Evolutionary conservation across 116 monocot species (phyloP).

Genomic region (Posidonia oceanica): DNA sequence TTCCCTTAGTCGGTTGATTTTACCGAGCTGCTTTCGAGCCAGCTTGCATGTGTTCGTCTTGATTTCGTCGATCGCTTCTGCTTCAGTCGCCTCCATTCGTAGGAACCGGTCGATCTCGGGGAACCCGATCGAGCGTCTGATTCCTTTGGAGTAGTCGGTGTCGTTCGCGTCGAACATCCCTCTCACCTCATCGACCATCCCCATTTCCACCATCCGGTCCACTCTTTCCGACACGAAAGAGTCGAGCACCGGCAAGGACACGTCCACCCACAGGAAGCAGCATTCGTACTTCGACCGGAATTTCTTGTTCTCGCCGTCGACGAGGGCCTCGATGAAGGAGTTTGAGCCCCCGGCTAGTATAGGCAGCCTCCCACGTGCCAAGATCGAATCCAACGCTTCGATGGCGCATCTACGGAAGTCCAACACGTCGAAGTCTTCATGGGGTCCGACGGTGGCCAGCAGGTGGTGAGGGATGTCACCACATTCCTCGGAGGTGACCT

Average conservation of each 20-base stretch:
- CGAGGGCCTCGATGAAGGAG: slow-evolving; percentile 17
- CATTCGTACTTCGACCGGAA: slow-evolving; percentile 12
- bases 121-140: slow-evolving; percentile 20
- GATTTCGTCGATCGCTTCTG: slow-evolving; percentile 19
- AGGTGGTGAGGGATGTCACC: slow-evolving; percentile 16
- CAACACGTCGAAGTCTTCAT: slow-evolving; percentile 12
- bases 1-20: slow-evolving; percentile 20
- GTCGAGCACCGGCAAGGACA: slow-evolving; percentile 10
- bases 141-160: slow-evolving; percentile 9
- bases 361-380: slow-evolving; percentile 10
- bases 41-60: slow-evolving; percentile 34
- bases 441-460: slow-evolving; percentile 8
- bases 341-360: slow-evolving; percentile 27
- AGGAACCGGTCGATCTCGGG: slow-evolving; percentile 18
- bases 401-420: slow-evolving; percentile 11
- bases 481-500: slow-evolving; percentile 15
- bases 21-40: slow-evolving; percentile 20
- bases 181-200: slow-evolving; percentile 14
- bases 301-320: slow-evolving; percentile 8
- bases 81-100: slow-evolving; percentile 6
- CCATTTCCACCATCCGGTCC: slow-evolving; percentile 13
- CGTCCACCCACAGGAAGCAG: slow-evolving; percentile 25
- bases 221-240: slow-evolving; percentile 16
- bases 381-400: slow-evolving; percentile 1
- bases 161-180: slow-evolving; percentile 7